Conservation (phyloP, 2,329 filamentous ascomycete genomes). For the Orbilia blumenaviensis region DNA sequence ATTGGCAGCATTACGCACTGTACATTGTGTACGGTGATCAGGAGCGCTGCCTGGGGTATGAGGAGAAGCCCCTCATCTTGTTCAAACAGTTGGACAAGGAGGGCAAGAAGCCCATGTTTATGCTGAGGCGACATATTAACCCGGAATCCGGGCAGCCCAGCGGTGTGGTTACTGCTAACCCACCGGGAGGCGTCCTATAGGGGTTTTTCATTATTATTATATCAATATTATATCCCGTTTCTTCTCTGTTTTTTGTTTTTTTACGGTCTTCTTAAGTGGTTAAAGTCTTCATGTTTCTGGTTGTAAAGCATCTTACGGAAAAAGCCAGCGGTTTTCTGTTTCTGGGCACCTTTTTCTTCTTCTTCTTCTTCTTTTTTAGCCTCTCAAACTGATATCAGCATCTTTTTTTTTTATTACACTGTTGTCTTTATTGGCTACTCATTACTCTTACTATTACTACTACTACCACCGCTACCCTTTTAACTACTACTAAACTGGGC, state of each 20-base stretch:
- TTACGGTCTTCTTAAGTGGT: slow-evolving; percentile 3
- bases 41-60: slow-evolving; percentile 87
- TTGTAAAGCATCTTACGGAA: slow-evolving; percentile 45
- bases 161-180: slow-evolving; percentile 45
- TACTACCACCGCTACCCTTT: neutral
- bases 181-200: slow-evolving; percentile 49
- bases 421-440: neutral
- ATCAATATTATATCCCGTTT: neutral
- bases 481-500: neutral
- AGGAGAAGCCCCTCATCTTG: slow-evolving; percentile 92
- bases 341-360: too few species aligned
- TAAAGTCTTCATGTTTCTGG: slow-evolving; percentile 10
- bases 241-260: neutral
- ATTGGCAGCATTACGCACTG: slow-evolving; percentile 95
- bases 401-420: neutral
- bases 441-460: neutral
- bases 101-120: slow-evolving; percentile 99
- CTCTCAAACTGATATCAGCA: slow-evolving; percentile 27
- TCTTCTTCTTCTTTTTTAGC: slow-evolving; percentile 32
- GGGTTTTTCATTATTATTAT: neutral
- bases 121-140: slow-evolving; percentile 74
- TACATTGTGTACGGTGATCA: slow-evolving; percentile 99
- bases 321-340: slow-evolving; percentile 51
- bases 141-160: slow-evolving; percentile 49
- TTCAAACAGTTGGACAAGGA: slow-evolving; percentile 98